These are phyloP conservation scores for Nicotiana paniculata DNA, from an alignment of 257 asterid genomes.

Conservation along the genomic window DNA sequence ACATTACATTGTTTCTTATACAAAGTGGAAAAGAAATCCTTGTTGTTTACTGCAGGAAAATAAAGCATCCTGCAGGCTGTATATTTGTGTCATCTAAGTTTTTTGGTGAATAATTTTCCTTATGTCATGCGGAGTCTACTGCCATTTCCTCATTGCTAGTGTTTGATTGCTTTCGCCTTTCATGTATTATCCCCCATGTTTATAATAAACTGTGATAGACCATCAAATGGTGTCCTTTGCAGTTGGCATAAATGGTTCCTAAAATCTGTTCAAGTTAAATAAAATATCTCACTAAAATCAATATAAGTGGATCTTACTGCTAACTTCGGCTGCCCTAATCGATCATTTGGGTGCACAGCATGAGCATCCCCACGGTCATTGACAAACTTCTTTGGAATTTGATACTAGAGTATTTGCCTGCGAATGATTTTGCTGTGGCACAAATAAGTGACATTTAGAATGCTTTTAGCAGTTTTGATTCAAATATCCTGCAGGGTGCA, in stretches of 20 bases:
- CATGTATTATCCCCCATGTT: neutral
- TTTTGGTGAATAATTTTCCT: neutral
- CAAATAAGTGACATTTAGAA: neutral
- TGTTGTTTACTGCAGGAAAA: neutral
- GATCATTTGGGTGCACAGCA: neutral
- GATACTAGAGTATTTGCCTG: neutral
- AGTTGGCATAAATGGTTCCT: neutral
- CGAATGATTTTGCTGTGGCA: neutral
- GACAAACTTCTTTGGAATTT: neutral
- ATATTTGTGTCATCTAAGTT: neutral
- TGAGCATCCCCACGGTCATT: neutral
- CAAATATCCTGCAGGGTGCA: neutral
- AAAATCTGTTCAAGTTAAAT: neutral
- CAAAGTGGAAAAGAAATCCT: no score
- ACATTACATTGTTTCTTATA: no score
- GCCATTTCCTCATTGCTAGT: neutral
- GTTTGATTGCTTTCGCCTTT: constrained; percentile 1
- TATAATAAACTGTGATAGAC: neutral
- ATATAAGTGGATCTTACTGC: neutral
- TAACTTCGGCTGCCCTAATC: neutral
- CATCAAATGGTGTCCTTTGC: neutral
- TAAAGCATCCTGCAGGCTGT: neutral
- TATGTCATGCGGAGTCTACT: neutral
- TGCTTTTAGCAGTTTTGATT: neutral
- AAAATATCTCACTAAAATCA: neutral